These are phyloP conservation scores for Salvia sclarea DNA, from an alignment of 305 asterid species.

Conservation along the genomic window DNA sequence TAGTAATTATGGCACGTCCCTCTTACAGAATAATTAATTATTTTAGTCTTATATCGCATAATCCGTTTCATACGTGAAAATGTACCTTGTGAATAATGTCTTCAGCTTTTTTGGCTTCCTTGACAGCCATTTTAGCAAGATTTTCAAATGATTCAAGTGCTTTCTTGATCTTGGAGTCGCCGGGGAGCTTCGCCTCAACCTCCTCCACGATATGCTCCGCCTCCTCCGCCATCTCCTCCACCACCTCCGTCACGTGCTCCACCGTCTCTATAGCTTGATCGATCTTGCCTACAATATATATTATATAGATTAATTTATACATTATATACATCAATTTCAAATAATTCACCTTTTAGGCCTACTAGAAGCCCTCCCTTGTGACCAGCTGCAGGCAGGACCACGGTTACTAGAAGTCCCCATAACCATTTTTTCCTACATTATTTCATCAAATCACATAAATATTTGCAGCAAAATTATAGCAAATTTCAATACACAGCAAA, in stretches of 20 bases:
- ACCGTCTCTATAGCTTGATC: slow-evolving; percentile 36
- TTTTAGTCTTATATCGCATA: no score
- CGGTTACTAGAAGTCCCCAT: slow-evolving; percentile 36
- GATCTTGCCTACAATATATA: slow-evolving; percentile 29
- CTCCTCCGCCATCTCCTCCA: slow-evolving; percentile 49
- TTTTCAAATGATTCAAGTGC: slow-evolving; percentile 37
- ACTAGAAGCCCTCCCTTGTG: slow-evolving; percentile 41
- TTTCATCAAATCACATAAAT: not conserved
- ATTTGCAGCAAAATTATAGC: not conserved
- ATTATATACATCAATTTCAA: no score
- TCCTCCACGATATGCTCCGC: slow-evolving; percentile 44
- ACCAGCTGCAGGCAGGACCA: slow-evolving; percentile 42
- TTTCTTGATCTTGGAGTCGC: slow-evolving; percentile 39
- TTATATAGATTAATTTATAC: no score
- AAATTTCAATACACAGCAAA: no score
- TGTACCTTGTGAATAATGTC: slow-evolving; percentile 40
- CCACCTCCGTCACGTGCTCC: slow-evolving; percentile 45
- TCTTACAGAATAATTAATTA: no score
- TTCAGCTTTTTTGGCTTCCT: slow-evolving; percentile 42
- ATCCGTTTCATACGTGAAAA: no score
- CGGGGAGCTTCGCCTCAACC: slow-evolving; percentile 49
- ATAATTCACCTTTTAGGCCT: slow-evolving; percentile 38
- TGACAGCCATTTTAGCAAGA: slow-evolving; percentile 36
- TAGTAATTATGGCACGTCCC: not conserved
- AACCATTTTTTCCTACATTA: slow-evolving; percentile 47